Percentiles rank a stretch among this genome's conserved stretches.
phyloP scores from a whole-genome alignment of 257 asterid species.

The Scutellaria baicalensis region DNA sequence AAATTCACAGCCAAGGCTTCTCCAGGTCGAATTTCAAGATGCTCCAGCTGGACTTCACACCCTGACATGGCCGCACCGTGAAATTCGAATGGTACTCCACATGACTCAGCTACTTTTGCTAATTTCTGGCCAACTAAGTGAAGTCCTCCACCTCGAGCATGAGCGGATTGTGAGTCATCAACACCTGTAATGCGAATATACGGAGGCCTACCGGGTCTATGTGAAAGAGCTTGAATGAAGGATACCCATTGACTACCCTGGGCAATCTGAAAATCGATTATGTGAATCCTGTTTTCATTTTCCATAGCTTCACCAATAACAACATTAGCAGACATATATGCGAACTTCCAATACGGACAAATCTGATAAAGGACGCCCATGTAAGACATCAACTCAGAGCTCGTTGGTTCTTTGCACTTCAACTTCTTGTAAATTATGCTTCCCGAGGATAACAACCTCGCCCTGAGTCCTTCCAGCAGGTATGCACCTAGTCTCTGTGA shows the following conservation, averaged over 20 bases:
- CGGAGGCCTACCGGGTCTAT: conserved; percentile 41
- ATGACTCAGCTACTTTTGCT: conserved; percentile 51
- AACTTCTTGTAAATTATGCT: conserved; percentile 80
- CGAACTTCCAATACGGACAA: conserved; percentile 84
- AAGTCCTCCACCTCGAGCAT: conserved; percentile 92
- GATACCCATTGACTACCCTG: conserved; percentile 95
- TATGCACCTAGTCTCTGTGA: conserved; percentile 78
- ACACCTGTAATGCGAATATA: conserved; percentile 38
- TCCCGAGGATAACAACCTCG: conserved; percentile 72
- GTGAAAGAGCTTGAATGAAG: conserved; percentile 39
- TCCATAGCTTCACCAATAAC: conserved; percentile 70
- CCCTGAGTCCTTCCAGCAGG: conserved; percentile 90
- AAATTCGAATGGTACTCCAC: conserved; percentile 75
- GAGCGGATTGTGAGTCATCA: conserved; percentile 52
- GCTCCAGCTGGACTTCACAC: conserved; percentile 47
- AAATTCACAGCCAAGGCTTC: conserved; percentile 89
- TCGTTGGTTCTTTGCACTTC: conserved; percentile 80
- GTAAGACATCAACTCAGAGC: conserved; percentile 78
- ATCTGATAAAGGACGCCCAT: conserved; percentile 73
- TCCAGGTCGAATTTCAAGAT: conserved; percentile 43
- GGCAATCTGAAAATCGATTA: conserved; percentile 85
- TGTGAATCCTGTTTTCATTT: conserved; percentile 58
- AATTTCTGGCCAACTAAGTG: conserved; percentile 61
- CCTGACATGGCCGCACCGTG: conserved; percentile 77
- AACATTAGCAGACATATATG: conserved; percentile 73